These are phyloP conservation scores for Verticillium alfalfae DNA, from an alignment of 2,329 filamentous ascomycete species.

Conservation along the genomic window DNA sequence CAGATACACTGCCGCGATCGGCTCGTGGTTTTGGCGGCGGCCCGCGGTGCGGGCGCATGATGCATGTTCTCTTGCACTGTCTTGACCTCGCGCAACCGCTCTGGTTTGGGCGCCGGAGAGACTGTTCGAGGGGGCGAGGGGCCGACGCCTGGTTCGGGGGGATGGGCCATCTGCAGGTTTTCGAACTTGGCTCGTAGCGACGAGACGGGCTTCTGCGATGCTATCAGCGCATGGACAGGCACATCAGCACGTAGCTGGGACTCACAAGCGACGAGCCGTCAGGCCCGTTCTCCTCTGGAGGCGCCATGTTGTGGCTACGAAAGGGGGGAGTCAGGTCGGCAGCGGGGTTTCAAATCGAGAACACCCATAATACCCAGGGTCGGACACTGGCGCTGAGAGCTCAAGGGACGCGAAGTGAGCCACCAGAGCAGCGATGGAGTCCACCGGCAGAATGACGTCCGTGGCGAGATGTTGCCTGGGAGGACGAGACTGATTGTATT, in stretches of 20 bases:
- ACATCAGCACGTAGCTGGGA: constrained; percentile 4
- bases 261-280: constrained; percentile 74
- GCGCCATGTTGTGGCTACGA: constrained; percentile 31
- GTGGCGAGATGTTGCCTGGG: not conserved
- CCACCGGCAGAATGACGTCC: not conserved
- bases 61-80: constrained; percentile 26
- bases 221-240: not conserved
- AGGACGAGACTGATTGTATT: not conserved
- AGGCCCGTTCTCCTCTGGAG: constrained; percentile 49
- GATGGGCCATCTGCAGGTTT: constrained; percentile 54
- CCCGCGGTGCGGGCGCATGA: constrained; percentile 16
- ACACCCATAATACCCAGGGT: constrained; percentile 21
- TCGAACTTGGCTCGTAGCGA: constrained; percentile 78
- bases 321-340: constrained; percentile 4
- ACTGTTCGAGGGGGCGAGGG: constrained; percentile 22
- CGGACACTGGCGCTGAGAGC: not conserved
- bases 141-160: constrained; percentile 26
- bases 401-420: not conserved
- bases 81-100: constrained; percentile 33
- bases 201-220: constrained; percentile 67
- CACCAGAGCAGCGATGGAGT: not conserved
- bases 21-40: constrained; percentile 15
- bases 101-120: constrained; percentile 34
- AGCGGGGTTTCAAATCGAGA: constrained; percentile 20
- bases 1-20: constrained; percentile 10